phyloP scores from a whole-genome alignment of 2,329 filamentous ascomycete species.

The Xylaria sp. region DNA sequence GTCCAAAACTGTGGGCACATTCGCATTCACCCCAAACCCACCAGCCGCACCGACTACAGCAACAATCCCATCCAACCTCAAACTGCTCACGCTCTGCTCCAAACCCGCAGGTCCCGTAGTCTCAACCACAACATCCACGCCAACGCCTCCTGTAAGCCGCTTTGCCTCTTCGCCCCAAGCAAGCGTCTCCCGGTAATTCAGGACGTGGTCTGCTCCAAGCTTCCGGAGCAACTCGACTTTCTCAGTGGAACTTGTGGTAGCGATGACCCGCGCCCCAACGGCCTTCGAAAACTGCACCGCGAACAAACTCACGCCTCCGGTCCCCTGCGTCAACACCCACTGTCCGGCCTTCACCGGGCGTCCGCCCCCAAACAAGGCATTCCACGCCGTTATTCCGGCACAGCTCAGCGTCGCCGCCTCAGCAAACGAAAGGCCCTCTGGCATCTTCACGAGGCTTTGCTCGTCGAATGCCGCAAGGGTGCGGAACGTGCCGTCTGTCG shows the following conservation, averaged over 20 bases:
- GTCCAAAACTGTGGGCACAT: slow-evolving; percentile 30
- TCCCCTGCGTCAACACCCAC: slow-evolving; percentile 48
- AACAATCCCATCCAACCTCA: slow-evolving; percentile 50
- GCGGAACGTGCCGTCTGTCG: slow-evolving; percentile 42
- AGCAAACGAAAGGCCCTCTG: slow-evolving; percentile 51
- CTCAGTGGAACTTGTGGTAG: slow-evolving; percentile 59
- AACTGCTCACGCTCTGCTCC: slow-evolving; percentile 46
- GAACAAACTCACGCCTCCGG: slow-evolving; percentile 47
- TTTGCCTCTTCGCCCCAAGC: slow-evolving; percentile 49
- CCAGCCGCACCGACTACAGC: slow-evolving; percentile 47
- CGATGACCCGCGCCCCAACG: slow-evolving; percentile 58
- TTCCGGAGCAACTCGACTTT: slow-evolving; percentile 46
- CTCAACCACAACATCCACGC: slow-evolving; percentile 52
- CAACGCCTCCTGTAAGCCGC: slow-evolving; percentile 43
- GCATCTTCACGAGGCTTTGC: slow-evolving; percentile 66
- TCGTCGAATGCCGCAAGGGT: slow-evolving; percentile 41
- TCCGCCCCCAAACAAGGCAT: slow-evolving; percentile 56
- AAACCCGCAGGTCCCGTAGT: slow-evolving; percentile 49
- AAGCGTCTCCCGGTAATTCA: slow-evolving; percentile 49
- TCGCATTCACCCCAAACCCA: slow-evolving; percentile 31
- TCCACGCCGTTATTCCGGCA: slow-evolving; percentile 59
- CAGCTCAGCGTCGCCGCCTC: slow-evolving; percentile 58
- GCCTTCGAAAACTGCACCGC: slow-evolving; percentile 51
- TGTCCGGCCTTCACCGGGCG: slow-evolving; percentile 41
- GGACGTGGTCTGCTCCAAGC: slow-evolving; percentile 50